Evolutionary conservation across 768 basidiomycete genomes (phyloP).

Genomic region (Leccinum variicolor): DNA sequence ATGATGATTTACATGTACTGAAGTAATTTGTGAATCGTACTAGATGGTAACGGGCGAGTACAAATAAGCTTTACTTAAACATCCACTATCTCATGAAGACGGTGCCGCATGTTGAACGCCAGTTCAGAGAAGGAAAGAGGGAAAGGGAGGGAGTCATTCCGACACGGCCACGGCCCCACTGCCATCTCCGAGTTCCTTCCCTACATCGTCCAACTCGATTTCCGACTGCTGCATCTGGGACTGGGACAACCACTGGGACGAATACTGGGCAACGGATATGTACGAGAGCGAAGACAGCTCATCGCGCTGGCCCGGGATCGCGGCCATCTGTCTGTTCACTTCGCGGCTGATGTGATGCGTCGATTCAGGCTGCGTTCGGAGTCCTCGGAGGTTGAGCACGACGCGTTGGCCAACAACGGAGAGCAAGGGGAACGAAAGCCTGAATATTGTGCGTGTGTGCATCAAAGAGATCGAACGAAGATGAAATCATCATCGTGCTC

Average conservation of each 20-base stretch:
- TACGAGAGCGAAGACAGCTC: background rate
- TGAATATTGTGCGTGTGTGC: background rate
- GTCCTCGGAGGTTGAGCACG: conserved; percentile 18
- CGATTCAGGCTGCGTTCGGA: background rate
- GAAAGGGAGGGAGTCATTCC: too few species aligned
- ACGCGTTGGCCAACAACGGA: conserved; percentile 22
- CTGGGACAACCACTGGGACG: background rate
- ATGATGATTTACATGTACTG: background rate
- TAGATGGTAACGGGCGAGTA: background rate
- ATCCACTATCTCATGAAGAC: background rate
- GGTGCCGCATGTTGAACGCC: background rate
- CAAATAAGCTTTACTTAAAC: background rate
- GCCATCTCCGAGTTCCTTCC: too few species aligned
- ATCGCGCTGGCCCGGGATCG: background rate
- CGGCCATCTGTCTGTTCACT: conserved; percentile 11
- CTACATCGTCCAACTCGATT: background rate
- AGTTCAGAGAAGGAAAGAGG: too few species aligned
- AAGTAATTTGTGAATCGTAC: background rate
- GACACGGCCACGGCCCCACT: too few species aligned
- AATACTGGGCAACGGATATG: background rate
- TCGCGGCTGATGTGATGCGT: conserved; percentile 13
- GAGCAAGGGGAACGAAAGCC: conserved; percentile 5
- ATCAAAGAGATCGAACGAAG: background rate
- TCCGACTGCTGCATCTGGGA: background rate
- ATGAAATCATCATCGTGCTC: background rate